phyloP scores from a whole-genome alignment of 2,329 filamentous ascomycete species.

The Colletotrichum cordylinicola region DNA sequence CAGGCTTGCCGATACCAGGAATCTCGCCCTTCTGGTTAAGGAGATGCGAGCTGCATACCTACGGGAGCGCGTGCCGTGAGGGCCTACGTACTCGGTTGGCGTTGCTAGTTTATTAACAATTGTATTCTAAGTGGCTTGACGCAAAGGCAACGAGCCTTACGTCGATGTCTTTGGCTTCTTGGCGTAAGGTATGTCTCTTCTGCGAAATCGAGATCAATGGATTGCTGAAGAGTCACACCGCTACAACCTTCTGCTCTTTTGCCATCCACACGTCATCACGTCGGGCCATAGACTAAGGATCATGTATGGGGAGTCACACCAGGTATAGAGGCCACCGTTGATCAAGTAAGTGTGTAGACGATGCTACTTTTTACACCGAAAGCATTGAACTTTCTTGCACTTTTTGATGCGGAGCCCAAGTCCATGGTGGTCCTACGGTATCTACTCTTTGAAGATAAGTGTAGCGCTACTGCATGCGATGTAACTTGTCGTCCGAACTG shows the following conservation, averaged over 20 bases:
- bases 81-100: accelerated
- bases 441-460: not conserved
- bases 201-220: not conserved
- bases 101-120: not conserved
- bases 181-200: not conserved
- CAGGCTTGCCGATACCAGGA: not conserved
- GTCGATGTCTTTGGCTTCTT: not conserved
- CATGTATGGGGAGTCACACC: not conserved
- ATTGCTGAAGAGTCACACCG: not conserved
- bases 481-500: not conserved
- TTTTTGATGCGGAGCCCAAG: not conserved
- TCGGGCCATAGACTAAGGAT: not conserved
- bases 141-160: not conserved
- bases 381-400: not conserved
- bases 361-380: accelerated
- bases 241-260: not conserved
- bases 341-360: not conserved
- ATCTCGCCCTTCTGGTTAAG: not conserved
- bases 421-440: not conserved
- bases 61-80: too few species aligned
- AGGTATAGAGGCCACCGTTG: not conserved
- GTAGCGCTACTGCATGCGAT: not conserved
- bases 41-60: not conserved
- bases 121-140: not conserved
- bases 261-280: not conserved